Evolutionary conservation across 2,329 filamentous ascomycete species (phyloP), one percentile per base, ranked within the genome.

Genomic region (Hypoxylon sp.): DNA sequence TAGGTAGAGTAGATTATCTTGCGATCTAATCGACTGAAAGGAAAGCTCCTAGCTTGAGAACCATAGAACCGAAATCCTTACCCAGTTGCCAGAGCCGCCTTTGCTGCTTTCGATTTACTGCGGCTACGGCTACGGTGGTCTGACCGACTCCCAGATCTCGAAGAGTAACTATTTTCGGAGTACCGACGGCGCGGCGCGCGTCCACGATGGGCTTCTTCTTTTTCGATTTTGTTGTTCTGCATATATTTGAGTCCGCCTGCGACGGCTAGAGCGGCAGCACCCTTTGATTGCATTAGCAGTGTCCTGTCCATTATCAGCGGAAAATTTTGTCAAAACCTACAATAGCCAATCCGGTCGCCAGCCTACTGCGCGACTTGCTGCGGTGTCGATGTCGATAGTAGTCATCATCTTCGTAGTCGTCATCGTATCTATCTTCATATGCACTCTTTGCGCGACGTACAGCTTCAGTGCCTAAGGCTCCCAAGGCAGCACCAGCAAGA

Each of bases 211-310:
- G 75, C 67, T 61, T 86, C 83, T 57, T 85, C 83, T 63, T 79
- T 82, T 32, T 86, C 81, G 32, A 79, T 68, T 63, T 82, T 84
- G 68, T 76, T 81, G 60, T 79, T 77, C 56, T 85, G 79, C 65
- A 82, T 80, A 63, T 85, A 86, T 64, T 86, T 86, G 55, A 82
- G 78, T 4, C 83, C 83, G n/a, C 83, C 84, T 3, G 83, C 83
- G 13, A 84, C 81, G 5, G 83, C 84, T 16, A 87, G 74, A 11
- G 83, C 83, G 15, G 84, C 82, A 7, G 83, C 83, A 6, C 68
- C 66, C 67, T 70, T 29, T 30, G 9, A 40, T 26, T 21, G n/a
- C 3, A 27, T 55, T 25, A 56, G 40, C 15, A 43, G 7, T 3
- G 26, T 36, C 19, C 26, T n/a, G n/a, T 26, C 16, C 4, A 0